These are phyloP conservation scores for Vigna mungo DNA, from an alignment of 306 rosid genomes.

Conservation along the genomic window DNA sequence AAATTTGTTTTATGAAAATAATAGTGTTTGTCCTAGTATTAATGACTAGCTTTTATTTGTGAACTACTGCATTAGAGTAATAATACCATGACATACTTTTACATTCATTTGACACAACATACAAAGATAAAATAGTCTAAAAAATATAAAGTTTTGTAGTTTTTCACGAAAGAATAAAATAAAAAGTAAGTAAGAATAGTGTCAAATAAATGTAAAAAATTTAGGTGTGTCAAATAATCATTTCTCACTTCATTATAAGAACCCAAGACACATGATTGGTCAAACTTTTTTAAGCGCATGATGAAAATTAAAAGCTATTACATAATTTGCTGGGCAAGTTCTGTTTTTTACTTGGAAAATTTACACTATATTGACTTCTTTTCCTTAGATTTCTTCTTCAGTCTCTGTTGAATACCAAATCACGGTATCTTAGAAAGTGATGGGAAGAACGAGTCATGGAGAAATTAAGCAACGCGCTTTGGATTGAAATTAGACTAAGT, in stretches of 20 bases:
- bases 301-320: background rate
- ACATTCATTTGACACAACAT: too few species aligned
- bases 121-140: too few species aligned
- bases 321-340: background rate
- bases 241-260: too few species aligned
- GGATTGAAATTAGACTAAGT: background rate
- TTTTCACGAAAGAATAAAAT: too few species aligned
- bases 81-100: too few species aligned
- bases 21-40: too few species aligned
- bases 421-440: slow-evolving; percentile 23
- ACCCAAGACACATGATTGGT: background rate
- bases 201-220: too few species aligned
- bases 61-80: background rate
- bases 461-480: slow-evolving; percentile 46
- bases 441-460: slow-evolving; percentile 30
- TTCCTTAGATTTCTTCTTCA: background rate
- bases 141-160: too few species aligned
- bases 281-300: slow-evolving; percentile 4
- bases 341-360: slow-evolving; percentile 12
- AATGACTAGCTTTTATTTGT: too few species aligned
- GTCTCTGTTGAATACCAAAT: slow-evolving; percentile 27
- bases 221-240: too few species aligned
- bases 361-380: background rate
- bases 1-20: too few species aligned
- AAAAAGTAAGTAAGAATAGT: too few species aligned